These are phyloP conservation scores for Sporothrix schenckii DNA, from an alignment of 2,329 filamentous ascomycete species.

Conservation along the genomic window DNA sequence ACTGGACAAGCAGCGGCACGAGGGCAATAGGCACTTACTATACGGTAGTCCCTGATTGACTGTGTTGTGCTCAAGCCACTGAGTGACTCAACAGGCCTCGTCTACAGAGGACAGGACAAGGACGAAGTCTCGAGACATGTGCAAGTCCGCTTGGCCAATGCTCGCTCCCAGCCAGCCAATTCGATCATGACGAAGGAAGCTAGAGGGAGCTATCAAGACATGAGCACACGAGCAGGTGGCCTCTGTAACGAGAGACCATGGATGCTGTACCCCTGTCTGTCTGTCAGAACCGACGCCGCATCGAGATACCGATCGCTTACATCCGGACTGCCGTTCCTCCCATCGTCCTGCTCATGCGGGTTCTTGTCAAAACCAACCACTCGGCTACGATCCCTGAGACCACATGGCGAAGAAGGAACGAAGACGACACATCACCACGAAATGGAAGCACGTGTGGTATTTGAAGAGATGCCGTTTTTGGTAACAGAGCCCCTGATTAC, in stretches of 20 bases:
- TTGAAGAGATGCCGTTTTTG: neutral
- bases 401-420: neutral
- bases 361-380: neutral
- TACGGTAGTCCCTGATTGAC: neutral
- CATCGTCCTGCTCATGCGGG: neutral
- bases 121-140: neutral
- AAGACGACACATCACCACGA: too few relatives aligned
- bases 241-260: neutral
- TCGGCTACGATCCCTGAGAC: neutral
- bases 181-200: neutral
- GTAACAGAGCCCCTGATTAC: neutral
- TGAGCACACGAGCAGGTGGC: neutral
- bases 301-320: slow-evolving; percentile 22
- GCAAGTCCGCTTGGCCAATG: neutral
- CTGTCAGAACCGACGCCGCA: slow-evolving; percentile 19
- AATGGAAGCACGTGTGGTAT: neutral
- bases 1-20: neutral
- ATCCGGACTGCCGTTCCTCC: neutral
- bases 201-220: neutral
- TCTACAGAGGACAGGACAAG: neutral
- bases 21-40: too few relatives aligned
- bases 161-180: neutral
- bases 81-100: slow-evolving; percentile 14
- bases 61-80: neutral
- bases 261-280: neutral